Evolutionary conservation across 345 rosid species (phyloP).

Genomic region (Anastatica hierochuntica): DNA sequence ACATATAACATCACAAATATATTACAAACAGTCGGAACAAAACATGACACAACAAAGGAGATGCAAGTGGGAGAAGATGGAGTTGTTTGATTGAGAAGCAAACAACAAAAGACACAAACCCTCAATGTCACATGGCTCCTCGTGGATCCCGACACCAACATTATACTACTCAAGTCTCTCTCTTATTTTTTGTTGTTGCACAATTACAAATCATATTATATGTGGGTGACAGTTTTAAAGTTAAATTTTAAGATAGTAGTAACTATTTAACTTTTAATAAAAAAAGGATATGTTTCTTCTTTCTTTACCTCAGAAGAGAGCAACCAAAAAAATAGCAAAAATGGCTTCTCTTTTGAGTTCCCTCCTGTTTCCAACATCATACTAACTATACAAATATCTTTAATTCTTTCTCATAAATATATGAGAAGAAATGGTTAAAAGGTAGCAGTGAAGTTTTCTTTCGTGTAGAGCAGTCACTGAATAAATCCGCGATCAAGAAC

Average conservation of each 20-base stretch:
- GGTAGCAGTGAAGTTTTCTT: slow-evolving; percentile 6
- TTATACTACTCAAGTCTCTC: background rate
- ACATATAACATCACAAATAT: background rate
- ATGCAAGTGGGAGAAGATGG: slow-evolving; percentile 13
- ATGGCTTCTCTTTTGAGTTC: slow-evolving; percentile 9
- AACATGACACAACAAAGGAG: slow-evolving; percentile 7
- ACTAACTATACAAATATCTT: slow-evolving; percentile 21
- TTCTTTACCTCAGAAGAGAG: slow-evolving; percentile 19
- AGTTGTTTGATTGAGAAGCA: background rate
- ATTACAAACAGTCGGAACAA: too few relatives aligned
- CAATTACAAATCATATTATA: slow-evolving; percentile 13
- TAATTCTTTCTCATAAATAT: slow-evolving; percentile 1
- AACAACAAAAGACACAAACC: background rate
- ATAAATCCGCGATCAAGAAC: background rate
- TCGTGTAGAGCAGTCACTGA: background rate
- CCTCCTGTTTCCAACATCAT: slow-evolving; percentile 3
- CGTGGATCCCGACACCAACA: slow-evolving; percentile 7
- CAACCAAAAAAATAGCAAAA: slow-evolving; percentile 8
- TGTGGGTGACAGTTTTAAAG: background rate
- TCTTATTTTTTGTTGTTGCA: too few relatives aligned
- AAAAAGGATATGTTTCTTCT: background rate
- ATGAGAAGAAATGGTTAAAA: slow-evolving; percentile 6
- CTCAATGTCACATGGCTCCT: slow-evolving; percentile 7
- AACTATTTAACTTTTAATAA: background rate
- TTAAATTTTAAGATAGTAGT: background rate